Base-by-base conservation (phyloP, 2,329 filamentous ascomycete genomes). In the Penicillium sp. region DNA sequence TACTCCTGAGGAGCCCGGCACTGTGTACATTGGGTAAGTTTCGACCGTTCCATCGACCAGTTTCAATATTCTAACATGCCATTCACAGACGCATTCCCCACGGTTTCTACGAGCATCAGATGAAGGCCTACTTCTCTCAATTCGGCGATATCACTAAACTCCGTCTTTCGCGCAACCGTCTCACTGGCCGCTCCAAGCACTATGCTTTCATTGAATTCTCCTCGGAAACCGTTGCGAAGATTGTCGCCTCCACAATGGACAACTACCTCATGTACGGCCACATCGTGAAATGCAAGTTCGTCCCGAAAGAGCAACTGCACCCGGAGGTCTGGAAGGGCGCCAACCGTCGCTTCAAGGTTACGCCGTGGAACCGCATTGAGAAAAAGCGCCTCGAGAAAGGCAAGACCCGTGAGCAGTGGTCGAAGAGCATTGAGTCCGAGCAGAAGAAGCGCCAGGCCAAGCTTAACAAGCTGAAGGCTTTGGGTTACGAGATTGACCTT, bases 31-130 rank as follows among this genome's bases (percentile, higher is more conserved):
- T 63, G 90, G 89, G 67, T 80, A 66, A 60, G 76, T 65, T 35
- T 25, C 47, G 28, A n/a, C 27, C 22, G 41, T 12, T 33, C 12
- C 13, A 12, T 8, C 40, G 44, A 48, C 54, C 47, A 41, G 28
- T 16, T 34, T 10, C 27, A 30, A n/a, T 28, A 9, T 28, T 46
- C 52, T 64, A 51, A 61, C 58, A 42, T 52, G 25, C 44, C 36
- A 34, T 43, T 48, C 22, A 34, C 49, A 80, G 80, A 47, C 89
- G 90, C 57, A 86, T 95, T 52, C 91, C 91, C 33, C 89, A 93
- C 73, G 88, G 93, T 74, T 99, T 99, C 82, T 97, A 92, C 78
- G 93, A 99, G 75, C 82, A 90, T 64, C 87, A 97, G 74, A 95
- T 99, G 87, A 84, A 83, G 61, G 83, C 85, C 57, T 99, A 97